Conservation (phyloP, 805 yeast species). For the Cyberlindnera subsufficiens region DNA sequence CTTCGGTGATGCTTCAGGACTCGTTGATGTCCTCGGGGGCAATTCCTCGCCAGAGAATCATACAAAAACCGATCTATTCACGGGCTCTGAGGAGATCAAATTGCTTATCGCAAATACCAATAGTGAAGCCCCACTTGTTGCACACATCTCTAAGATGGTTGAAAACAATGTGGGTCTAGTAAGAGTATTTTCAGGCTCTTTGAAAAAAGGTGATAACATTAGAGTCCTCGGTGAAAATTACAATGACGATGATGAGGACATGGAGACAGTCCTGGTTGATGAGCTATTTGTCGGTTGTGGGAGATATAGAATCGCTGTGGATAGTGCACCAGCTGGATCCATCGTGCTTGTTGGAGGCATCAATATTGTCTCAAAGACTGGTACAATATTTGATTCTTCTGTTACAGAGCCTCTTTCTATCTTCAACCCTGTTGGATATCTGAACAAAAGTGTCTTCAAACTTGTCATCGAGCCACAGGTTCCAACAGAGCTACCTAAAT, state of each 20-base stretch:
- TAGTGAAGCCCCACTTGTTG: conserved; percentile 38
- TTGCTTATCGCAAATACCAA: conserved; percentile 27
- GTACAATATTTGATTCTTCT: conserved; percentile 40
- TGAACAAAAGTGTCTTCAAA: conserved; percentile 60
- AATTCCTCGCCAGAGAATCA: conserved; percentile 34
- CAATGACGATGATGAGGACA: conserved; percentile 46
- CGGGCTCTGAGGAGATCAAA: conserved; percentile 20
- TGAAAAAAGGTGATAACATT: conserved; percentile 42
- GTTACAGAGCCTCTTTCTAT: conserved; percentile 18
- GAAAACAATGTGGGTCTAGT: conserved; percentile 55
- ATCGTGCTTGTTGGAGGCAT: conserved; percentile 64
- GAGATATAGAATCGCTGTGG: conserved; percentile 55
- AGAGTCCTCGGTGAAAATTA: conserved; percentile 52
- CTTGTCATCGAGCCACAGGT: conserved; percentile 77
- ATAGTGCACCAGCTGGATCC: conserved; percentile 56
- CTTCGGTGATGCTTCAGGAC: conserved; percentile 46
- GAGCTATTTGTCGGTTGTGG: conserved; percentile 53
- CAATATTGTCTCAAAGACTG: conserved; percentile 53
- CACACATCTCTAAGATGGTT: conserved; percentile 52
- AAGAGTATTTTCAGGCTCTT: conserved; percentile 55
- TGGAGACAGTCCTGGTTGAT: conserved; percentile 27
- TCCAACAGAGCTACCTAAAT: conserved; percentile 72
- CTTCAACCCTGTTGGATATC: conserved; percentile 38
- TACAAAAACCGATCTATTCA: conserved; percentile 22
- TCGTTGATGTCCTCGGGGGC: conserved; percentile 43